These are phyloP conservation scores for Suillus bovinus DNA, from an alignment of 768 basidiomycete species.

Conservation along the genomic window DNA sequence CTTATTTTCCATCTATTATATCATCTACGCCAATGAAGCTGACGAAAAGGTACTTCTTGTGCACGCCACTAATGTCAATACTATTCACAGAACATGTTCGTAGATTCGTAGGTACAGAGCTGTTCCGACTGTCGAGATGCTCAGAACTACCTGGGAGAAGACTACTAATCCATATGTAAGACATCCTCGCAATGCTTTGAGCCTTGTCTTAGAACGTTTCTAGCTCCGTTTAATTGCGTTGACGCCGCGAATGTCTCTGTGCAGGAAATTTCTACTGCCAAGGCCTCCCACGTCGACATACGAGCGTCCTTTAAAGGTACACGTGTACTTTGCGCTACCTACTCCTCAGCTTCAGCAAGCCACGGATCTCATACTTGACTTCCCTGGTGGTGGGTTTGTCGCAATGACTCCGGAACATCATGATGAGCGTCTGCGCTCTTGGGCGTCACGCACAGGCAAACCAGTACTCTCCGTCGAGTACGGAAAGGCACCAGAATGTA, in stretches of 20 bases:
- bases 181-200: constrained; percentile 15
- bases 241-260: constrained; percentile 61
- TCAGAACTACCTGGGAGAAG: constrained; percentile 97
- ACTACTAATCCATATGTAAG: constrained; percentile 88
- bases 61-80: constrained; percentile 5
- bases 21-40: constrained; percentile 83
- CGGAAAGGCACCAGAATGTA: constrained; percentile 96
- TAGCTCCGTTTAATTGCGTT: constrained; percentile 64
- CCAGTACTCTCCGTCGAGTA: constrained; percentile 90
- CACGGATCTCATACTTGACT: constrained; percentile 86
- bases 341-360: constrained; percentile 60
- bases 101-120: constrained; percentile 92
- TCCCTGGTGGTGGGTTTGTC: constrained; percentile 96
- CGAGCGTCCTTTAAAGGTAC: constrained; percentile 78
- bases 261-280: constrained; percentile 78
- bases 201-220: constrained; percentile 8
- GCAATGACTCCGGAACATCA: constrained; percentile 97
- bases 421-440: constrained; percentile 86
- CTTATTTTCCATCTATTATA: constrained; percentile 87
- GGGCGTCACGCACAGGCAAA: constrained; percentile 78
- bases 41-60: constrained; percentile 84
- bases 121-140: constrained; percentile 94
- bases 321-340: constrained; percentile 78
- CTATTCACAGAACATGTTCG: constrained; percentile 4
- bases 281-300: constrained; percentile 77